Evolutionary conservation across 306 rosid species (phyloP), one percentile per base, ranked within the genome.

Genomic region (Macrotyloma uniflorum): DNA sequence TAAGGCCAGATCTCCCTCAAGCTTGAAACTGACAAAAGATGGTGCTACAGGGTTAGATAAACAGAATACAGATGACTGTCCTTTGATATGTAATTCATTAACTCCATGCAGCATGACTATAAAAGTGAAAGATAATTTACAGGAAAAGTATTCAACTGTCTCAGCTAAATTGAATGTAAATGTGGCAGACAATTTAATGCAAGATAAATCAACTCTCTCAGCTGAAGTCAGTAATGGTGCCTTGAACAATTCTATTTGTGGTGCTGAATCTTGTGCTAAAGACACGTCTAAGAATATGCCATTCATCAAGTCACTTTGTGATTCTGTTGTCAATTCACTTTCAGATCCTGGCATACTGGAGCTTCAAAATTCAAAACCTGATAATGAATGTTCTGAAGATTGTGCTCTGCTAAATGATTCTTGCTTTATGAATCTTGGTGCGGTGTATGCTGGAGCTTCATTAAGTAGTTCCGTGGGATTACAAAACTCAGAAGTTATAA

Each of bases 401-500:
- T 57, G 61, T 32, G 72, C 73, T 70, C 68, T 70, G 70, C 80
- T 46, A 70, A 70, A 74, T 76, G 65, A 78, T 64, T 76, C 74
- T 84, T 70, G 87, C 77, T 58, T 22, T 77, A 43, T 40, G 53
- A 80, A 81, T 28, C 81, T 73, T 42, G 38, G 79, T 16, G 57
- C 73, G 72, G 70, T 57, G 53, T 15, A 74, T 67, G 77, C 74
- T 20, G 83, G 86, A 75, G 81, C 68, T 78, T 82, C 84, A 46
- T 78, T 61, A 62, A 70, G 80, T 79, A 72, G 88, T 84, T 86
- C 87, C 30, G 19, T 74, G 26, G 86, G 83, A 69, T 78, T 78
- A 63, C 86, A 87, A 83, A 43, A 74, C 59, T 87, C 90, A 67
- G 91, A 87, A 74, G 87, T 80, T 87, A 88, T 83, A 74, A 86